Evolutionary conservation across 2,329 filamentous ascomycete genomes (phyloP), one percentile per base, ranked within the genome.

Genomic region (Helotiales sp.): DNA sequence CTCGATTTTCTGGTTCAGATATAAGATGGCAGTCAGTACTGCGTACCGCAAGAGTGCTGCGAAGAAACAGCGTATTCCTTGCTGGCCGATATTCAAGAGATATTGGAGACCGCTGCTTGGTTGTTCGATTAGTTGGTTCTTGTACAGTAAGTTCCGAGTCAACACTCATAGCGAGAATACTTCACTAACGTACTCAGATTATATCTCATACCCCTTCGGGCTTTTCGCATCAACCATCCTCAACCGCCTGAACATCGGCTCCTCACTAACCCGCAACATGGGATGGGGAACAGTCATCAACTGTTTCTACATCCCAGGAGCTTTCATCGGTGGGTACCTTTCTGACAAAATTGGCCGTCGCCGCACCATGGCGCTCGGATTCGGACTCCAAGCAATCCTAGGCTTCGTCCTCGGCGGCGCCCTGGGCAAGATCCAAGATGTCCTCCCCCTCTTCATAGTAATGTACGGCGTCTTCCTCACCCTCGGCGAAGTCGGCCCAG

Each of bases 31-130:
- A 10, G 80, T 84, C 49, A 84, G 83, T 7, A 83, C 81, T 80
- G 1, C 84, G 84, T 72, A 71, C 54, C 58, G 66, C 7, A 68
- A 72, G 26, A 59, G 61, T 54, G 68, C 69, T 15, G 71, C 66
- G 20, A 61, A 71, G 72, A 78, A 77, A 49, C 50, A 63, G 15
- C 59, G 59, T 8, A 86, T 85, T 0, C 86, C 86, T 0, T 89
- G 87, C 28, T 67, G 59, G 10, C 60, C 63, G 10, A 62, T 71
- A 76, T 59, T 68, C 1, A 69, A 49, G 62, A 93, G 88, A 75
- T 96, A 96, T 78, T 91, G 92, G 80, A 81, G 78, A 68, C 76
- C 80, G 4, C 73, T 85, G 20, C 73, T 80, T 24, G 81, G 83
- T 13, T 83, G 83, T 17, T 78, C 40, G 3, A 80, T 34, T 84